Evolutionary conservation across 2,329 filamentous ascomycete genomes (phyloP).

Genomic region (Lomentospora prolificans): DNA sequence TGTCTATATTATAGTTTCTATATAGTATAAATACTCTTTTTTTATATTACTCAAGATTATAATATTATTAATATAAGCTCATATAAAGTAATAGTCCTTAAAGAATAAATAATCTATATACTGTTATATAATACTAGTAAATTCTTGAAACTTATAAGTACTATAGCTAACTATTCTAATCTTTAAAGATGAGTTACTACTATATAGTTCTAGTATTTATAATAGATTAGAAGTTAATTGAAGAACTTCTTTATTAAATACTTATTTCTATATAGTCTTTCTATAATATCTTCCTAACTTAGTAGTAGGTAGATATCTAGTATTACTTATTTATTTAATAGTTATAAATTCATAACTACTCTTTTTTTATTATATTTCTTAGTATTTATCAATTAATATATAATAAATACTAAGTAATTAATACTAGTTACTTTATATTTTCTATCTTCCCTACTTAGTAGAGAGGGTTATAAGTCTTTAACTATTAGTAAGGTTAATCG

Average conservation of each 20-base stretch:
- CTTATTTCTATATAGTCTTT: not conserved
- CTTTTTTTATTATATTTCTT: not conserved
- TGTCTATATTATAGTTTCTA: too few relatives aligned
- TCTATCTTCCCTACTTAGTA: not conserved
- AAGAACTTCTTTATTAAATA: not conserved
- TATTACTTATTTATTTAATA: too few relatives aligned
- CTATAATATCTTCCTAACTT: not conserved
- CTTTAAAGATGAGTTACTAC: not conserved
- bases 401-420: not conserved
- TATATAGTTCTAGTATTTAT: not conserved
- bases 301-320: too few relatives aligned
- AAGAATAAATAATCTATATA: not conserved
- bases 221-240: not conserved
- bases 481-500: too few relatives aligned
- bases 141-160: slow-evolving; percentile 5
- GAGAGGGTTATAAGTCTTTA: too few relatives aligned
- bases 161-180: not conserved
- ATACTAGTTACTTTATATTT: not conserved
- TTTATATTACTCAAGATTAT: too few relatives aligned
- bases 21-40: too few relatives aligned
- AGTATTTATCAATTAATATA: not conserved
- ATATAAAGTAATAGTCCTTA: not conserved
- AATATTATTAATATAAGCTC: too few relatives aligned
- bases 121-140: slow-evolving; percentile 1
- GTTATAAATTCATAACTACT: not conserved